Base-by-base conservation (phyloP, 495 filamentous ascomycete genomes). In the Glarea lozoyensis region DNA sequence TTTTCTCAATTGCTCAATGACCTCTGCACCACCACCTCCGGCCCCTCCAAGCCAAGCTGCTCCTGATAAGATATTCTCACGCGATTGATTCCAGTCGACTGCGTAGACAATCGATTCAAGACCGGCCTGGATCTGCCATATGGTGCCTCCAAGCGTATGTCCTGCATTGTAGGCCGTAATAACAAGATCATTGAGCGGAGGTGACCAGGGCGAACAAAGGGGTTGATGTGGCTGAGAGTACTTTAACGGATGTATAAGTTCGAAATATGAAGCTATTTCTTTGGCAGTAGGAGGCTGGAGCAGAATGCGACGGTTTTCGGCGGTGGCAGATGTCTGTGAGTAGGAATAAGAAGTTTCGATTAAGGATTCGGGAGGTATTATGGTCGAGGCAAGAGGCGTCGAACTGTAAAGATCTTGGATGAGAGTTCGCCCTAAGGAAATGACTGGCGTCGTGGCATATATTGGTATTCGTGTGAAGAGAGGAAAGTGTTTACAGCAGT, bases 111-210 rank as follows among this genome's bases (percentile, higher is more conserved):
- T 92, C 1, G 88, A 94, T 58, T 99, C 92, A 58, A 96, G 73
- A 1, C 88, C 88, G 68, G 97, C 88, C 45, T 95, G 92, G 48
- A 99, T 88, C 56, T 97, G 90, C 92, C 92, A 99, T 63, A 99
- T 94, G 19, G 92, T 94, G 45, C 92, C 92, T 53, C 92, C 92
- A 0, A 97, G 76, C 0, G 89, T 94, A 58, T 95, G 90, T 22
- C 92, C 93, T 20, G 92, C 88, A 67, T 88, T 92, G 65, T 97
- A 97, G 2, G 92, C 92, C 5, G 92, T 96, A 40, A 99, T 84
- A 1, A 86, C 94, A 13, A 99, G 78, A n/a, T 88, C 88, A 48
- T 88, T 84, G 12, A 94, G 65, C 3, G 88, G 84, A 13, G 88
- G 87, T 2, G 88, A 92, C 59, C 87, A 92, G 0, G 86, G 81